Conservation (phyloP, 495 filamentous ascomycete genomes). For the Parachaetomium inaequale region DNA sequence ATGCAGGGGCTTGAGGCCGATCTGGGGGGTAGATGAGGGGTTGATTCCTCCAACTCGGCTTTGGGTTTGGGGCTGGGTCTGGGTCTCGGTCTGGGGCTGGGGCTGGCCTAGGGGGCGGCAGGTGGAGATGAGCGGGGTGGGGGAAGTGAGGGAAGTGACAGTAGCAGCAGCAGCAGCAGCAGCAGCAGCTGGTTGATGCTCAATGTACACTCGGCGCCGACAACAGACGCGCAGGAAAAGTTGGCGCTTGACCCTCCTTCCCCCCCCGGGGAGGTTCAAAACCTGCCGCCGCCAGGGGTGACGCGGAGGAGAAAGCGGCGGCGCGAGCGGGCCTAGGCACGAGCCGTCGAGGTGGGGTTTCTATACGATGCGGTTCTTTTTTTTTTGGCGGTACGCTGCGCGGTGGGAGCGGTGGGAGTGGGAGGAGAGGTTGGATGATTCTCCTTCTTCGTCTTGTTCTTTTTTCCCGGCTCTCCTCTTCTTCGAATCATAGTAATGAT, state of each 20-base stretch:
- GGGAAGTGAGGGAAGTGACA: background rate
- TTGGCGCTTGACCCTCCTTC: background rate
- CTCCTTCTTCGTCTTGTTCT: too few species aligned
- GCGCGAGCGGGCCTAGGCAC: background rate
- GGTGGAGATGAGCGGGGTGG: slow-evolving; percentile 16
- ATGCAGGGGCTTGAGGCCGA: slow-evolving; percentile 76
- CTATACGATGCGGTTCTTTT: background rate
- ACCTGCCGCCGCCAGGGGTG: background rate
- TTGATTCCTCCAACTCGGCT: background rate
- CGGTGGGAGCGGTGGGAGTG: background rate
- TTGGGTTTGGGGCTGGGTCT: too few species aligned
- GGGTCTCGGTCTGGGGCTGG: too few species aligned
- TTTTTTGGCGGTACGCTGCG: slow-evolving; percentile 3
- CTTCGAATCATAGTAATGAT: background rate
- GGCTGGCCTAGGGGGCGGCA: too few species aligned
- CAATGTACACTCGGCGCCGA: background rate
- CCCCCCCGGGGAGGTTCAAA: background rate
- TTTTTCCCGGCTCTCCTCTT: too few species aligned
- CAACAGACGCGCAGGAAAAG: background rate
- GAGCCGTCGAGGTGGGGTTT: slow-evolving; percentile 1
- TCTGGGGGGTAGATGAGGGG: slow-evolving; percentile 54
- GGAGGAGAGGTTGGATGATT: too few species aligned
- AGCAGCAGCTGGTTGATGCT: background rate
- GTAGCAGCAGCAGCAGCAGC: background rate
- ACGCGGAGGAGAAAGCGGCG: background rate